A percentile compares a stretch with the other conserved stretches of the same genome.
Conservation (phyloP, 2,329 filamentous ascomycete species). For the Neoarthrinium moseri region DNA sequence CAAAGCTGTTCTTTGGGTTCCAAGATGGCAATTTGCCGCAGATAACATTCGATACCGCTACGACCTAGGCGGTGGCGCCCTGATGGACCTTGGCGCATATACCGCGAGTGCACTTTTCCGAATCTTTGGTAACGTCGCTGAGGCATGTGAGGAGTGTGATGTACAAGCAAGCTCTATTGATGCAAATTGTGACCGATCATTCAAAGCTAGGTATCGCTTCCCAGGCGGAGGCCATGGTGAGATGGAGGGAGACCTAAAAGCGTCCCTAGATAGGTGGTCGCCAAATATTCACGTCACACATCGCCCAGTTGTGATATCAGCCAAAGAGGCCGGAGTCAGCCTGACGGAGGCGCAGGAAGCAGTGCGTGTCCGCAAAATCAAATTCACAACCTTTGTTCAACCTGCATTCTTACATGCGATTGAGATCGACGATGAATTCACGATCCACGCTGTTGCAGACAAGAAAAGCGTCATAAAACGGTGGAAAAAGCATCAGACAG, state of each 20-base stretch:
- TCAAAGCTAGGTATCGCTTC: conserved; percentile 30
- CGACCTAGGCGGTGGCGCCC: conserved; percentile 21
- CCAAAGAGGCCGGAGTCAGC: conserved; percentile 14
- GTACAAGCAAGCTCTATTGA: conserved; percentile 19
- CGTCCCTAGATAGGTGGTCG: conserved; percentile 15
- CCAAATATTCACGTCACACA: conserved; percentile 21
- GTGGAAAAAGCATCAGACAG: conserved; percentile 19
- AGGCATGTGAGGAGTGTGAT: conserved; percentile 31
- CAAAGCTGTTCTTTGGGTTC: conserved; percentile 19
- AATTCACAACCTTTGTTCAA: conserved; percentile 18
- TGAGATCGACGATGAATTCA: conserved; percentile 30
- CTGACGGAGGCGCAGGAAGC: conserved; percentile 18
- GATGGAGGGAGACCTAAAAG: conserved; percentile 27
- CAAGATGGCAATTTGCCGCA: conserved; percentile 25
- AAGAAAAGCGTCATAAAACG: conserved; percentile 15
- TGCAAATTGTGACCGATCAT: conserved; percentile 24
- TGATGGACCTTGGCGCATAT: conserved; percentile 41
- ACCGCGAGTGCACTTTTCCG: conserved; percentile 34
- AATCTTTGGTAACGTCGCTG: conserved; percentile 37
- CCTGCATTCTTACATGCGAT: conserved; percentile 31
- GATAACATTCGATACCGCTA: conserved; percentile 35
- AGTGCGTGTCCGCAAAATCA: conserved; percentile 20
- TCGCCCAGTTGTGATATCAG: conserved; percentile 17
- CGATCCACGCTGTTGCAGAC: conserved; percentile 26
- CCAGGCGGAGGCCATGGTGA: conserved; percentile 29